phyloP scores from a whole-genome alignment of 1,284 basidiomycete species.

The Porogramme epimiltina region DNA sequence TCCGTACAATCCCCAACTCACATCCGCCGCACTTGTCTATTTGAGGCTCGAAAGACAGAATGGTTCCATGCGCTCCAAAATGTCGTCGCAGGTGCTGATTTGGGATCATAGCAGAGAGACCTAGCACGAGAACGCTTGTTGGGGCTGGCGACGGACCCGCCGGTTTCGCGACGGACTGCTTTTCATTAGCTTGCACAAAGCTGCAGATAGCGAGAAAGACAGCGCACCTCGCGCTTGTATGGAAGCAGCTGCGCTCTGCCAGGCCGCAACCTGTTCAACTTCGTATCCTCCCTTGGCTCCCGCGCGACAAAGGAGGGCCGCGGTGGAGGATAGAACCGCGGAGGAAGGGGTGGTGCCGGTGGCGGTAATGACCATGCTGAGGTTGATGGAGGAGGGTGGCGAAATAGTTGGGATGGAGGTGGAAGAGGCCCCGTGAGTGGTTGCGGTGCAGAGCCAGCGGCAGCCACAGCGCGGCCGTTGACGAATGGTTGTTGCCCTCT shows the following conservation, averaged over 20 bases:
- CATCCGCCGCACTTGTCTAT: conserved; percentile 81
- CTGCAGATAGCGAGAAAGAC: not conserved
- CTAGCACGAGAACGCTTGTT: conserved; percentile 73
- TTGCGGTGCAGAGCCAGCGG: conserved; percentile 17
- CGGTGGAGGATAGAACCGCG: conserved; percentile 19
- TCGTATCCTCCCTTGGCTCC: conserved; percentile 58
- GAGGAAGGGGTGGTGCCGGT: conserved; percentile 21
- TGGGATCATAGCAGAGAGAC: conserved; percentile 74
- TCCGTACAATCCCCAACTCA: conserved; percentile 81
- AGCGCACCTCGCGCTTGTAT: conserved; percentile 66
- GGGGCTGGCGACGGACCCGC: conserved; percentile 78
- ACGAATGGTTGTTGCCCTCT: conserved; percentile 30
- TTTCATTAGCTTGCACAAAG: not conserved
- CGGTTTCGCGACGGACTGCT: conserved; percentile 78
- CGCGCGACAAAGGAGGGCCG: conserved; percentile 31
- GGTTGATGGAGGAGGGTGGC: conserved; percentile 23
- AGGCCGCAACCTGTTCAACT: conserved; percentile 41
- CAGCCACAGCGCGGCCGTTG: conserved; percentile 30
- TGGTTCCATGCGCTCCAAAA: conserved; percentile 68
- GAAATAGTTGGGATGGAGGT: conserved; percentile 19
- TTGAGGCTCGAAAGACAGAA: conserved; percentile 78
- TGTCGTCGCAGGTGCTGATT: conserved; percentile 67
- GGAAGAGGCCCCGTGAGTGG: conserved; percentile 17
- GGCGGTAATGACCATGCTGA: conserved; percentile 26
- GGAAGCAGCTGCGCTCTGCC: conserved; percentile 48